A percentile compares a stretch with the other conserved stretches of the same genome.
Evolutionary conservation across 441 rosid species (phyloP).

Genomic region (Metrosideros polymorpha): DNA sequence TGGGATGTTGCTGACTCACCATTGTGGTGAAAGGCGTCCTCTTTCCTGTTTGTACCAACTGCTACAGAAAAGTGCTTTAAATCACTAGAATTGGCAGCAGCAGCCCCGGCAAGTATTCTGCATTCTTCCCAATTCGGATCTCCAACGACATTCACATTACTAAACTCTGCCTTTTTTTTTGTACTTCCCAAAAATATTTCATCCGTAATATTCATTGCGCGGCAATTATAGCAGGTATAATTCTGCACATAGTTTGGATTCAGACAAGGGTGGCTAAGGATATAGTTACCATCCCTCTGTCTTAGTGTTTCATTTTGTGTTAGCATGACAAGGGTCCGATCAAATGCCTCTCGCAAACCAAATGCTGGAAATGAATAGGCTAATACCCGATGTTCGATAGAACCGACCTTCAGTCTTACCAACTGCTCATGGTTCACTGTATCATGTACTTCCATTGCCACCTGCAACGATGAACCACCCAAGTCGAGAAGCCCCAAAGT

Average conservation of each 20-base stretch:
- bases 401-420: slow-evolving; percentile 27
- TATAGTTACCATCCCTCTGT: slow-evolving; percentile 7
- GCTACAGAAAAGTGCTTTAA: slow-evolving; percentile 8
- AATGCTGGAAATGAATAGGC: slow-evolving; percentile 38
- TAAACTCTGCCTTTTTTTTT: neutral
- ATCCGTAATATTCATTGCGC: neutral
- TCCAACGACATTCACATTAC: slow-evolving; percentile 24
- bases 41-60: slow-evolving; percentile 19
- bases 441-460: slow-evolving; percentile 28
- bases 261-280: slow-evolving; percentile 47
- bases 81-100: slow-evolving; percentile 33
- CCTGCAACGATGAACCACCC: slow-evolving; percentile 63
- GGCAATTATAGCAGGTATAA: slow-evolving; percentile 31
- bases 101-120: slow-evolving; percentile 32
- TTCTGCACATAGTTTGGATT: slow-evolving; percentile 26
- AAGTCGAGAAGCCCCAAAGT: slow-evolving; percentile 52
- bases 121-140: slow-evolving; percentile 47
- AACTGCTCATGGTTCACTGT: slow-evolving; percentile 11
- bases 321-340: slow-evolving; percentile 39
- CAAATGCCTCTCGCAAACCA: slow-evolving; percentile 54
- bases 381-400: slow-evolving; percentile 21
- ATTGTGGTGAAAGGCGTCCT: slow-evolving; percentile 5
- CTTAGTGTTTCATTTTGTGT: slow-evolving; percentile 2
- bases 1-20: slow-evolving; percentile 20
- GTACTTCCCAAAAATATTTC: slow-evolving; percentile 4